Evolutionary conservation across 352 stramenopile species (phyloP).

Genomic region (Aphanomyces cochlioides): DNA sequence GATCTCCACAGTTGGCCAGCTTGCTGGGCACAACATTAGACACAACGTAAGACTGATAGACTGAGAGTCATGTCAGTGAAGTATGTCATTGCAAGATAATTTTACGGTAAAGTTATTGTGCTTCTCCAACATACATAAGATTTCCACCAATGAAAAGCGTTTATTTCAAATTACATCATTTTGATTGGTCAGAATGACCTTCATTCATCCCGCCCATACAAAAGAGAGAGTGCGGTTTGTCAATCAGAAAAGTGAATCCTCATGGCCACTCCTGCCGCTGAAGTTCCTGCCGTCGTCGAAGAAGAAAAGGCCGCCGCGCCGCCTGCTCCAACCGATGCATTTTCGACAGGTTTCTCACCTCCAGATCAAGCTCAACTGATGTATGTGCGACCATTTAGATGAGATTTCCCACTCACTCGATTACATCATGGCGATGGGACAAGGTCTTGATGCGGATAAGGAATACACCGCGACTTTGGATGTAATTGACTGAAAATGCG

Average conservation of each 20-base stretch:
- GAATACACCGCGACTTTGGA: conserved; percentile 67
- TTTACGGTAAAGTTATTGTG: too few species aligned
- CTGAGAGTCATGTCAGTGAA: too few species aligned
- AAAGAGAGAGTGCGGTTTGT: not conserved
- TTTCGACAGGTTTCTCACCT: conserved; percentile 17
- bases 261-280: conserved; percentile 12
- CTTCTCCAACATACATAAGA: not conserved
- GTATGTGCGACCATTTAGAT: conserved; percentile 29
- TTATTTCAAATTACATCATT: not conserved
- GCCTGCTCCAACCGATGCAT: conserved; percentile 15
- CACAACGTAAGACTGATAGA: too few species aligned
- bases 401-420: conserved; percentile 78
- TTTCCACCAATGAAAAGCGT: not conserved
- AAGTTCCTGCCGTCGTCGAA: conserved; percentile 3
- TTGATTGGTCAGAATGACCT: conserved; percentile 13
- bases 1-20: too few species aligned
- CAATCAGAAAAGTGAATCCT: too few species aligned
- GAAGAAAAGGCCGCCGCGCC: conserved; percentile 4
- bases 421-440: conserved; percentile 73
- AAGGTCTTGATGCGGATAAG: conserved; percentile 72
- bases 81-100: too few species aligned
- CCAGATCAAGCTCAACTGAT: conserved; percentile 28
- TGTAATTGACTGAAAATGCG: conserved; percentile 12
- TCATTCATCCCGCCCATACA: conserved; percentile 4
- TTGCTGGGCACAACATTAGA: too few species aligned